A percentile compares a stretch with the other conserved stretches of the same genome.
Evolutionary conservation across 2,329 filamentous ascomycete genomes (phyloP).

Genomic region (Aspergillus ustus): DNA sequence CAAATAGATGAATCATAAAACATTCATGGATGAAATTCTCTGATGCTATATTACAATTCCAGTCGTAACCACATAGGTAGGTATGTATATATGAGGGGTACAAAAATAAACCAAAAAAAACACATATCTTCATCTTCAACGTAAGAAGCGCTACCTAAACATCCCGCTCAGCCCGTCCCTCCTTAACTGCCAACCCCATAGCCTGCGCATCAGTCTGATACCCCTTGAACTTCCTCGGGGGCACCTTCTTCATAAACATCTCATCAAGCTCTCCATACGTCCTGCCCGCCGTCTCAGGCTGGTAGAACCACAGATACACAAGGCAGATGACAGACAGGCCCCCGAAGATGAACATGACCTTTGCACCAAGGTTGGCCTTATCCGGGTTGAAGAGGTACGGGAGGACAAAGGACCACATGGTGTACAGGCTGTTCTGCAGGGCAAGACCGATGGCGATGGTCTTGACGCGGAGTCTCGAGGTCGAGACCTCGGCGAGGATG

Average conservation of each 20-base stretch:
- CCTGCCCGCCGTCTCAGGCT: conserved; percentile 33
- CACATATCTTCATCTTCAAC: neutral
- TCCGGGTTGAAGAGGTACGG: conserved; percentile 21
- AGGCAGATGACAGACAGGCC: conserved; percentile 26
- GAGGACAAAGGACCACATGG: conserved; percentile 19
- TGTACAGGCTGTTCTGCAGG: conserved; percentile 15
- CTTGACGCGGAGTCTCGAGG: conserved; percentile 16
- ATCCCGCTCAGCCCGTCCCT: neutral
- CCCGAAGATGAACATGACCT: conserved; percentile 35
- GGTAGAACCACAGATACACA: conserved; percentile 29
- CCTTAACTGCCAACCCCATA: neutral
- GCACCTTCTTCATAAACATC: conserved; percentile 32
- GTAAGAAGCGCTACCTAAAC: neutral
- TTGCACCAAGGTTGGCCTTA: conserved; percentile 31
- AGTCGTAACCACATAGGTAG: neutral
- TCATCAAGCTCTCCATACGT: conserved; percentile 38
- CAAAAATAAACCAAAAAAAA: neutral
- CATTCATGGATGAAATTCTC: neutral
- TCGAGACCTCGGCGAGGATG: conserved; percentile 18
- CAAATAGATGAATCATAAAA: neutral
- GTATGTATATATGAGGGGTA: neutral
- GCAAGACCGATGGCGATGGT: conserved; percentile 18
- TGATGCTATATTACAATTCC: neutral
- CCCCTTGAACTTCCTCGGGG: conserved; percentile 19
- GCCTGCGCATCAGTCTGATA: conserved; percentile 12